Percentiles rank a stretch among this genome's conserved stretches.
Evolutionary conservation across 2,329 filamentous ascomycete species (phyloP).

Genomic region (Diaporthe sp.): DNA sequence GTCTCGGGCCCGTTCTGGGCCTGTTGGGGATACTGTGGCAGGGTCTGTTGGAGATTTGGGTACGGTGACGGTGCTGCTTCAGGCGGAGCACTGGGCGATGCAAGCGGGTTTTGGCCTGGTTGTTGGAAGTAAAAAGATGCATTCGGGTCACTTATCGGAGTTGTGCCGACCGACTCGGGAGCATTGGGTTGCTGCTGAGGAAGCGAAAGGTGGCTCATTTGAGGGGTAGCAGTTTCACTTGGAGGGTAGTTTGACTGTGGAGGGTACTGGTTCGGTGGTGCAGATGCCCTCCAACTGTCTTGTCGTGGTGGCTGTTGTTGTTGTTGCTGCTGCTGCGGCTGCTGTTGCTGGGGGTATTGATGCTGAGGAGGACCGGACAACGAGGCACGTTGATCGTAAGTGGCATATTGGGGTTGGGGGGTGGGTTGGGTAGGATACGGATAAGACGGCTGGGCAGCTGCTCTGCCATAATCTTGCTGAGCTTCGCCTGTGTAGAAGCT

Average conservation of each 20-base stretch:
- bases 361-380: slow-evolving; percentile 55
- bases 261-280: slow-evolving; percentile 56
- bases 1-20: slow-evolving; percentile 58
- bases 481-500: slow-evolving; percentile 85
- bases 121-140: slow-evolving; percentile 71
- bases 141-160: slow-evolving; percentile 64
- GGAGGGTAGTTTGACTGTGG: slow-evolving; percentile 52
- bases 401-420: slow-evolving; percentile 59
- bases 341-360: slow-evolving; percentile 61
- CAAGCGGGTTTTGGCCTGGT: slow-evolving; percentile 54
- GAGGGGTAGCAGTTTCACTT: slow-evolving; percentile 50
- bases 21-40: slow-evolving; percentile 39
- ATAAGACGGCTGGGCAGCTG: slow-evolving; percentile 67
- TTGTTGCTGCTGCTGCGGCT: slow-evolving; percentile 59
- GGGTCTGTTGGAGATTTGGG: slow-evolving; percentile 59
- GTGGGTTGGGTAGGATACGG: slow-evolving; percentile 61
- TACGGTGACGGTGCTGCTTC: slow-evolving; percentile 66
- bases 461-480: slow-evolving; percentile 60
- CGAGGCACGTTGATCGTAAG: slow-evolving; percentile 60
- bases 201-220: slow-evolving; percentile 50
- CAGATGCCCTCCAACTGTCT: slow-evolving; percentile 65
- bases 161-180: slow-evolving; percentile 51
- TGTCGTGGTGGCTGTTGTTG: slow-evolving; percentile 60
- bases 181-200: slow-evolving; percentile 50
- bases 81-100: slow-evolving; percentile 54